Percentiles rank a stretch among this genome's conserved stretches.
Evolutionary conservation across 805 yeast species (phyloP).

Genomic region (Maudiozyma serrabonitensis): DNA sequence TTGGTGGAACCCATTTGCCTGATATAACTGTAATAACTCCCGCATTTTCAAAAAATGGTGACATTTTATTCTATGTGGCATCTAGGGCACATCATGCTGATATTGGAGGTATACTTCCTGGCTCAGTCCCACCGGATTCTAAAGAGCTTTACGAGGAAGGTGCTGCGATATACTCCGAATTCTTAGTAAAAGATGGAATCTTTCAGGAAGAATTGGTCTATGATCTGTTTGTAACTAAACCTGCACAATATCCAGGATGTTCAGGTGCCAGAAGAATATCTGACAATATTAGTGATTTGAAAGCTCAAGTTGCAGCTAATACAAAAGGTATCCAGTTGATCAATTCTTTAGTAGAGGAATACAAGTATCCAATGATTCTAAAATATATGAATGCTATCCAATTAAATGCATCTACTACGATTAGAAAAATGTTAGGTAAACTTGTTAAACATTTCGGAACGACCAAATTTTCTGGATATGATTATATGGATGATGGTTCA

Average conservation of each 20-base stretch:
- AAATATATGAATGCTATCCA: slow-evolving; percentile 78
- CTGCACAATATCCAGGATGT: slow-evolving; percentile 76
- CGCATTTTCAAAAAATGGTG: slow-evolving; percentile 50
- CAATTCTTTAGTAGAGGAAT: slow-evolving; percentile 50
- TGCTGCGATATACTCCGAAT: slow-evolving; percentile 72
- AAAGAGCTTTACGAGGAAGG: slow-evolving; percentile 83
- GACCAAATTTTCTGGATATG: slow-evolving; percentile 41
- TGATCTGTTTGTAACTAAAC: slow-evolving; percentile 54
- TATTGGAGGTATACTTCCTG: slow-evolving; percentile 86
- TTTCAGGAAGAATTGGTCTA: slow-evolving; percentile 69
- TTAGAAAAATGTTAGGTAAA: slow-evolving; percentile 42
- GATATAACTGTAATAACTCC: slow-evolving; percentile 92
- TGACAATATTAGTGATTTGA: slow-evolving; percentile 77
- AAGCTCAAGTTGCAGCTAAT: slow-evolving; percentile 84
- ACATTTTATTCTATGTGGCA: slow-evolving; percentile 77
- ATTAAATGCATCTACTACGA: slow-evolving; percentile 65
- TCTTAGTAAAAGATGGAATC: slow-evolving; percentile 58
- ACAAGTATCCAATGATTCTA: slow-evolving; percentile 47
- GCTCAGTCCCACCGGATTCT: slow-evolving; percentile 91
- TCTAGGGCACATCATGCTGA: slow-evolving; percentile 96
- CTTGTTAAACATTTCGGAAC: slow-evolving; percentile 36
- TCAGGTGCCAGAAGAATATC: slow-evolving; percentile 78
- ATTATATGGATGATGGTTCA: slow-evolving; percentile 78
- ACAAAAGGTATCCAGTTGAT: slow-evolving; percentile 71
- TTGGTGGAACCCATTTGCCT: slow-evolving; percentile 82